Evolutionary conservation across 2,329 filamentous ascomycete genomes (phyloP).

Genomic region (Shiraia bambusicola): DNA sequence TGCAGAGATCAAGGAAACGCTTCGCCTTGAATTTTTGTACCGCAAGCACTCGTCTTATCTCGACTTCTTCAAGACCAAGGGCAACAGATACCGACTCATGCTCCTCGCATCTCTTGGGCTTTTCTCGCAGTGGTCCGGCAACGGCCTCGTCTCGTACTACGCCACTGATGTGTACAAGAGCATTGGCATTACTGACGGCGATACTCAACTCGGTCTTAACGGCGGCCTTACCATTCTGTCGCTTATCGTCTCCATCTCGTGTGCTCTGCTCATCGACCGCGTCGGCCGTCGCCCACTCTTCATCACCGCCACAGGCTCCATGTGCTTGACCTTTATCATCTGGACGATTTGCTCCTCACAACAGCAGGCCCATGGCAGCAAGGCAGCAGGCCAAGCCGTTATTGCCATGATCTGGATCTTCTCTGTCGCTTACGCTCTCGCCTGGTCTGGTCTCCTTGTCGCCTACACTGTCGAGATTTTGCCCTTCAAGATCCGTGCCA

Average conservation of each 20-base stretch:
- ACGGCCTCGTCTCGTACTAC: constrained; percentile 68
- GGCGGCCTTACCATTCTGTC: constrained; percentile 62
- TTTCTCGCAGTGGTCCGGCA: constrained; percentile 69
- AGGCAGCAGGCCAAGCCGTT: constrained; percentile 48
- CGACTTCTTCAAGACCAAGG: constrained; percentile 49
- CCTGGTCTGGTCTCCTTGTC: constrained; percentile 60
- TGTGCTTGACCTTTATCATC: constrained; percentile 39
- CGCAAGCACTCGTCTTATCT: background rate
- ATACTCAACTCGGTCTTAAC: constrained; percentile 46
- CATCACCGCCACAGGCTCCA: constrained; percentile 37
- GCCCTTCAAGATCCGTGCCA: constrained; percentile 53
- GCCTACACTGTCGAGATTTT: constrained; percentile 55
- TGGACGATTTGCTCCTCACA: constrained; percentile 51
- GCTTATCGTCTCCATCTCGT: constrained; percentile 58
- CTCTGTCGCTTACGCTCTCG: constrained; percentile 56
- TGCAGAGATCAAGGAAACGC: constrained; percentile 66
- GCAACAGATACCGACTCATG: constrained; percentile 65
- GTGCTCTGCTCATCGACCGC: constrained; percentile 58
- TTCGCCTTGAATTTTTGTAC: constrained; percentile 31
- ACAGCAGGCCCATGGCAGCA: constrained; percentile 49
- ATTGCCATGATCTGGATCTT: constrained; percentile 56
- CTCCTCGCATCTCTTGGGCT: constrained; percentile 65
- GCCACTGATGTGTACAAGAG: constrained; percentile 63
- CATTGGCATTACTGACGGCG: constrained; percentile 58
- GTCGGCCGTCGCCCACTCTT: constrained; percentile 48